Conservation (phyloP, 2,329 filamentous ascomycete species). For the Whalleya microplaca region DNA sequence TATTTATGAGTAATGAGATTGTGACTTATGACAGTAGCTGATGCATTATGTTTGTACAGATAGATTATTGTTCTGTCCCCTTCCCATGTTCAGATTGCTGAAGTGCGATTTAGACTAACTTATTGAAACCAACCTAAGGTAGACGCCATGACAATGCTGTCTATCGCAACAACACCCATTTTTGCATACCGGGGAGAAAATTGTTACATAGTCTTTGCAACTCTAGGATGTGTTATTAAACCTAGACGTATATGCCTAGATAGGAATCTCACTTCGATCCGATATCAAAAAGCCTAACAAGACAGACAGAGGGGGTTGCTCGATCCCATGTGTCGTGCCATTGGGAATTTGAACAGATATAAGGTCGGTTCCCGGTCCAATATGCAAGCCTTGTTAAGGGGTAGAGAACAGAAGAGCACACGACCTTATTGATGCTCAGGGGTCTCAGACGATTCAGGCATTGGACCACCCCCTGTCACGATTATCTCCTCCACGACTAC, state of each 20-base stretch:
- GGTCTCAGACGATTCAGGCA: not conserved
- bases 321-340: no score
- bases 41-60: not conserved
- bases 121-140: not conserved
- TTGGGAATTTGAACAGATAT: no score
- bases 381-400: not conserved
- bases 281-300: not conserved
- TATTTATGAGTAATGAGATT: not conserved
- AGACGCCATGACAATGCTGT: not conserved
- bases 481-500: conserved; percentile 32
- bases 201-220: no score
- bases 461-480: conserved; percentile 20
- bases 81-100: not conserved
- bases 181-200: not conserved
- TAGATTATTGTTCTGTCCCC: not conserved
- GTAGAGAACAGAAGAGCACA: not conserved
- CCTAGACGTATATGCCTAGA: not conserved
- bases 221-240: not conserved
- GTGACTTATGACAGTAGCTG: not conserved
- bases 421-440: not conserved
- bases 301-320: no score
- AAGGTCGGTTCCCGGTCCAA: no score
- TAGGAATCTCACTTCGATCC: not conserved
- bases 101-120: not conserved
- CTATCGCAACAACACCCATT: not conserved